These are phyloP conservation scores for Pythium periplocum DNA, from an alignment of 352 stramenopile genomes.

Conservation along the genomic window DNA sequence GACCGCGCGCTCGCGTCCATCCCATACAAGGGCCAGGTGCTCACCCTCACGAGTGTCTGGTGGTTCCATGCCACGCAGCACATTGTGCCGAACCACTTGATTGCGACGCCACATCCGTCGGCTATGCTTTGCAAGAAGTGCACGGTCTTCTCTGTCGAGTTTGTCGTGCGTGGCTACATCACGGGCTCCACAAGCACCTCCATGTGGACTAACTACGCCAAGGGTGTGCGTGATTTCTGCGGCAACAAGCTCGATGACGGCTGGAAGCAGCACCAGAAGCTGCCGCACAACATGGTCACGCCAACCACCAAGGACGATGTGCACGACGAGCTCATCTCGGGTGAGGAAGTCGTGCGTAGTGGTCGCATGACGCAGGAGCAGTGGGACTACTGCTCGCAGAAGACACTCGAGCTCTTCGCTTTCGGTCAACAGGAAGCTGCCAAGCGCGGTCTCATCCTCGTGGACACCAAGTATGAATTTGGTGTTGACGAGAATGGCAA, in stretches of 20 bases:
- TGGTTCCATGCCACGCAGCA: slow-evolving; percentile 96
- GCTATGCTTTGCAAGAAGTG: slow-evolving; percentile 96
- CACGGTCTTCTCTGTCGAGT: slow-evolving; percentile 97
- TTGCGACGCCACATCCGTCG: slow-evolving; percentile 93
- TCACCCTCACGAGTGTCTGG: slow-evolving; percentile 94
- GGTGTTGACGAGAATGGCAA: slow-evolving; percentile 74
- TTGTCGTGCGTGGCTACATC: slow-evolving; percentile 97
- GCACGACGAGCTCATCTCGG: slow-evolving; percentile 98
- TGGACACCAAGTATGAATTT: slow-evolving; percentile 98
- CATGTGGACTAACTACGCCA: slow-evolving; percentile 99
- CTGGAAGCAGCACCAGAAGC: slow-evolving; percentile 96
- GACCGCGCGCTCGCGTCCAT: slow-evolving; percentile 95
- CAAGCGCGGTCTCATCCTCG: slow-evolving; percentile 94
- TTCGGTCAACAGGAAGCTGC: slow-evolving; percentile 91
- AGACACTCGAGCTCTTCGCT: slow-evolving; percentile 89
- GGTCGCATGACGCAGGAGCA: slow-evolving; percentile 96
- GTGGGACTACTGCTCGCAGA: slow-evolving; percentile 93
- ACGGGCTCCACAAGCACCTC: slow-evolving; percentile 97
- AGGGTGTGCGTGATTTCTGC: slow-evolving; percentile 95
- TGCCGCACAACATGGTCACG: slow-evolving; percentile 93
- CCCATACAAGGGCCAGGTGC: slow-evolving; percentile 96
- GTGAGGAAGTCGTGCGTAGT: slow-evolving; percentile 88
- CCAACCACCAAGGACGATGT: slow-evolving; percentile 98
- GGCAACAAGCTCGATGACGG: slow-evolving; percentile 93
- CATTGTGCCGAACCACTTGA: slow-evolving; percentile 97